Percentiles rank a stretch among this genome's conserved stretches.
Evolutionary conservation across 306 rosid genomes (phyloP).

Genomic region (Cyclanthera cordifolia): DNA sequence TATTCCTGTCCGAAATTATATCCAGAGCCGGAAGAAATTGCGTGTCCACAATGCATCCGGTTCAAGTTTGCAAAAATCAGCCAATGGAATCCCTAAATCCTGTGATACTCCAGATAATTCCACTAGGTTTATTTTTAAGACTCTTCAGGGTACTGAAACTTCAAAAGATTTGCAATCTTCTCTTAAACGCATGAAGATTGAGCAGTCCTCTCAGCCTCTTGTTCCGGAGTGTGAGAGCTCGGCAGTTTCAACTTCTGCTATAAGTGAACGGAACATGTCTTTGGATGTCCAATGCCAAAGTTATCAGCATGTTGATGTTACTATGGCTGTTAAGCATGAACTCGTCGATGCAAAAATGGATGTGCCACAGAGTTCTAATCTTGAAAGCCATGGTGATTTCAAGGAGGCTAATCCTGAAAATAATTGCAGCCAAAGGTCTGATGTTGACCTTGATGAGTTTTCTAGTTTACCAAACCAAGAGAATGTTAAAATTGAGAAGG

Average conservation of each 20-base stretch:
- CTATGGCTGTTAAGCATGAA: constrained; percentile 49
- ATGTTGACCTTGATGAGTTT: constrained; percentile 40
- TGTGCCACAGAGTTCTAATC: constrained; percentile 24
- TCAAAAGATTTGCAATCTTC: constrained; percentile 66
- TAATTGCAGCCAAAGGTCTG: constrained; percentile 30
- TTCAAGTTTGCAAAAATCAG: constrained; percentile 39
- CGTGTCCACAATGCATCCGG: constrained; percentile 24
- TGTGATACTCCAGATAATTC: constrained; percentile 31
- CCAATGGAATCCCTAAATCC: constrained; percentile 49
- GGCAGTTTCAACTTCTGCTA: constrained; percentile 32
- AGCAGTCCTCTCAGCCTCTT: constrained; percentile 44
- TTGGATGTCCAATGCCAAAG: constrained; percentile 41
- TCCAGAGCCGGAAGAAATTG: constrained; percentile 28
- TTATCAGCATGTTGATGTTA: constrained; percentile 32
- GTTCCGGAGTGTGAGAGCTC: constrained; percentile 44
- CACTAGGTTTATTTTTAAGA: constrained; percentile 36
- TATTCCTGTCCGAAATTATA: constrained; percentile 46
- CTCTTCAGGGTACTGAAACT: constrained; percentile 34
- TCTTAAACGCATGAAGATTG: constrained; percentile 71
- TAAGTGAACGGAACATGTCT: constrained; percentile 32
- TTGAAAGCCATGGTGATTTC: constrained; percentile 36
- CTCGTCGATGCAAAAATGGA: constrained; percentile 50
- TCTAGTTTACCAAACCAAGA: constrained; percentile 45
- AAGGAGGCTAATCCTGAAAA: constrained; percentile 35
- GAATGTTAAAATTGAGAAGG: constrained; percentile 54